These are phyloP conservation scores for Sugiyamaella neomexicana DNA, from an alignment of 1,139 yeast species.

Conservation along the genomic window DNA sequence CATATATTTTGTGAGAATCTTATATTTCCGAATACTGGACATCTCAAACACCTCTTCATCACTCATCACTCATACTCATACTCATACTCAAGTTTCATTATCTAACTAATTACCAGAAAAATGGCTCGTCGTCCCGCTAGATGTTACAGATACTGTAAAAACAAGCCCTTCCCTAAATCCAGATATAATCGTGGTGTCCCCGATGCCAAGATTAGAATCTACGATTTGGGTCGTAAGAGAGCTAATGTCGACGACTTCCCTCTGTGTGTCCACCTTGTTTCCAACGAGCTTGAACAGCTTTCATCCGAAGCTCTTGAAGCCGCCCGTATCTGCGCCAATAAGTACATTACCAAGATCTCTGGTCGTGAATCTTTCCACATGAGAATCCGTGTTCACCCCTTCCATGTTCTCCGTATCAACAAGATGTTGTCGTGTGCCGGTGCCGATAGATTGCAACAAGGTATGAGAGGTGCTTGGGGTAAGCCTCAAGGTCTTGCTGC, in stretches of 20 bases:
- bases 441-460: constrained; percentile 99
- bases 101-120: constrained; percentile 41
- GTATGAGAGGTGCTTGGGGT: constrained; percentile 99
- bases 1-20: neutral
- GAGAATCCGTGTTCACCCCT: constrained; percentile 99
- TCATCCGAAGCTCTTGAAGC: constrained; percentile 99
- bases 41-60: too few species aligned
- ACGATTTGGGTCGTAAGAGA: constrained; percentile 99
- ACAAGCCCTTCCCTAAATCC: constrained; percentile 99
- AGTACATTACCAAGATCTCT: constrained; percentile 94
- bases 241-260: constrained; percentile 99
- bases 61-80: too few species aligned
- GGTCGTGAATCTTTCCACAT: constrained; percentile 99
- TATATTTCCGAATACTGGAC: neutral
- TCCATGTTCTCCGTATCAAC: constrained; percentile 99
- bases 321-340: constrained; percentile 99
- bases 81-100: too few species aligned
- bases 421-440: constrained; percentile 99
- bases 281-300: constrained; percentile 98
- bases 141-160: constrained; percentile 99
- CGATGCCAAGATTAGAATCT: constrained; percentile 98
- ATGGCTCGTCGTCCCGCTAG: constrained; percentile 99
- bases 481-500: constrained; percentile 99
- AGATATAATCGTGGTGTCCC: constrained; percentile 99
- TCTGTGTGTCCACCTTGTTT: constrained; percentile 97